phyloP scores from a whole-genome alignment of 495 filamentous ascomycete genomes.

The Xylaria bambusicola region DNA sequence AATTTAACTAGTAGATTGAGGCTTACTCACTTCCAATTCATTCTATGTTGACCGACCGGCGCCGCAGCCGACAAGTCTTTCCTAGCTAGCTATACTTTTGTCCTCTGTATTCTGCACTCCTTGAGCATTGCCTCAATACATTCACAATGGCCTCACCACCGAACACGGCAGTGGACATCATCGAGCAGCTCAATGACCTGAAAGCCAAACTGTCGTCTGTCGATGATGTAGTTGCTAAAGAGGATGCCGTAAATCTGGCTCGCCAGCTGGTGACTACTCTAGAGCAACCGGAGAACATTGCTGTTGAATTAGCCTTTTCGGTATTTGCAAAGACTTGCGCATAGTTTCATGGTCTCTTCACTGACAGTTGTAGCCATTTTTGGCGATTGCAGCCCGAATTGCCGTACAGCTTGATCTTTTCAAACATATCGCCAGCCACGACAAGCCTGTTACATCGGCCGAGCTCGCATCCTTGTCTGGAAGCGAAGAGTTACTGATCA shows the following conservation, averaged over 20 bases:
- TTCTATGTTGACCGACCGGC: no score
- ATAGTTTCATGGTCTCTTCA: not conserved
- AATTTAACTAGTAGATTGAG: not conserved
- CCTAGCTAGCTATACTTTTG: no score
- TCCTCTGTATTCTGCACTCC: no score
- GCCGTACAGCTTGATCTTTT: constrained; percentile 25
- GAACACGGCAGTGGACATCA: not conserved
- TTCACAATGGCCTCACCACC: not conserved
- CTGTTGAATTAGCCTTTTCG: constrained; percentile 19
- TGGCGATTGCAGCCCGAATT: constrained; percentile 17
- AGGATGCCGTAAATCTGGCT: constrained; percentile 22
- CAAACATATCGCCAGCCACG: constrained; percentile 14
- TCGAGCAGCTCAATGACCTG: not conserved
- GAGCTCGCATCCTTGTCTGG: constrained; percentile 22
- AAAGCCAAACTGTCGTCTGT: not conserved
- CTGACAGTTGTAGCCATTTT: constrained; percentile 16
- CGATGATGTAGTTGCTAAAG: constrained; percentile 1
- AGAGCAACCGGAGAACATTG: constrained; percentile 25
- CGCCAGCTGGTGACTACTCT: constrained; percentile 17
- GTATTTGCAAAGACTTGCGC: constrained; percentile 15
- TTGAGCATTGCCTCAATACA: no score
- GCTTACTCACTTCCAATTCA: not conserved
- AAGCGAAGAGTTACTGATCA: constrained; percentile 26
- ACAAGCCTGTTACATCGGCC: constrained; percentile 8
- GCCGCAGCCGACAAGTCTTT: no score